Evolutionary conservation across 352 stramenopile species (phyloP).

Genomic region (Lagenidium sp.): DNA sequence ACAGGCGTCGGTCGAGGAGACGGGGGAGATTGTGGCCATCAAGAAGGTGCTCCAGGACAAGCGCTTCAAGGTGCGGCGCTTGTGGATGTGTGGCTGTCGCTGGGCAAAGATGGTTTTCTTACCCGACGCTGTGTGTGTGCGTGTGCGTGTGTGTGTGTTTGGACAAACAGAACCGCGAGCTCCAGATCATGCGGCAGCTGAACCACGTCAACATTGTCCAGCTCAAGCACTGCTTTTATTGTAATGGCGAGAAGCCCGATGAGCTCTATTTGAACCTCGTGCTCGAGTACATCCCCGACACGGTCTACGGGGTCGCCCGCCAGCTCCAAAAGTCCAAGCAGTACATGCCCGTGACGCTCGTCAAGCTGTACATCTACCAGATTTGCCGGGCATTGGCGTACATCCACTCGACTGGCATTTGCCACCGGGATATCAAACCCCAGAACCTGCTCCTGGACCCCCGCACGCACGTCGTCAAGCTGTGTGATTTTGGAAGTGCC

Average conservation of each 20-base stretch:
- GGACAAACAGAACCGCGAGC: slow-evolving; percentile 90
- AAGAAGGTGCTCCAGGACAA: slow-evolving; percentile 99
- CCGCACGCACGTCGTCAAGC: slow-evolving; percentile 95
- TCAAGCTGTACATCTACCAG: slow-evolving; percentile 99
- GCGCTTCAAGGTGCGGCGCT: slow-evolving; percentile 90
- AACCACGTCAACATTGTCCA: slow-evolving; percentile 99
- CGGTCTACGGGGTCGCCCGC: slow-evolving; percentile 95
- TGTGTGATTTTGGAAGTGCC: slow-evolving; percentile 99
- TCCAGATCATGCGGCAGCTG: slow-evolving; percentile 99
- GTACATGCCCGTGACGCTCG: slow-evolving; percentile 93
- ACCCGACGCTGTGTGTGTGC: no score
- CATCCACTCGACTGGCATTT: slow-evolving; percentile 97
- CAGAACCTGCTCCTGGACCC: slow-evolving; percentile 99
- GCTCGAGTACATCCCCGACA: slow-evolving; percentile 99
- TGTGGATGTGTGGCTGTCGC: background rate
- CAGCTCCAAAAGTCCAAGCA: slow-evolving; percentile 97
- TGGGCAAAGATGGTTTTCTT: background rate
- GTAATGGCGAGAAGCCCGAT: slow-evolving; percentile 91
- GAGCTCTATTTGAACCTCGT: slow-evolving; percentile 99
- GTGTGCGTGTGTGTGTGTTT: background rate
- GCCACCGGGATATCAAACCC: slow-evolving; percentile 99
- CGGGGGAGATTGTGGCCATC: slow-evolving; percentile 97
- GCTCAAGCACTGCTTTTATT: slow-evolving; percentile 99
- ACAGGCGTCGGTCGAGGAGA: slow-evolving; percentile 92
- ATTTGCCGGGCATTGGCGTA: slow-evolving; percentile 96